Evolutionary conservation across 305 asterid genomes (phyloP), one percentile per base, ranked within the genome.

Genomic region (Euphrasia arctica): DNA sequence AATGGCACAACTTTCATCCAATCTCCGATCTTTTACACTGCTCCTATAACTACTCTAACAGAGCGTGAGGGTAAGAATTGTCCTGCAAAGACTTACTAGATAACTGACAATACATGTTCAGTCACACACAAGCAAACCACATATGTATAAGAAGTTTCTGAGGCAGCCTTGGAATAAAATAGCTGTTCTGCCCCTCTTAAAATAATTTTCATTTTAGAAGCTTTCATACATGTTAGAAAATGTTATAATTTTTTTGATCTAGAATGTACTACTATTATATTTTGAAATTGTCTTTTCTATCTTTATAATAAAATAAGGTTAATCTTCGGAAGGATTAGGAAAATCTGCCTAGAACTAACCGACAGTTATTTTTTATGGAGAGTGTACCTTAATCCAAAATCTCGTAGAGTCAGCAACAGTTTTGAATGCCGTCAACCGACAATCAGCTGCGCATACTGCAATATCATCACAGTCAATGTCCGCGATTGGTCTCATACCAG

Each of bases 361-460:
- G 10, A 39, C 11, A 8, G 43, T 7, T 36, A 39, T 1, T 39
- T 39, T 39, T 9, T 9, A 8, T 39, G 12, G 10, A 8, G 45
- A 39, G 45, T 39, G 45, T 83, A 93, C 99, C 97, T 93, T 93
- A 69, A 93, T 82, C 99, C 99, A 93, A 74, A 91, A 86, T 74
- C 99, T 84, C 68, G 59, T 82, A 73, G 90, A 78, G 68, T 83
- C 95, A 55, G 83, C 72, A 55, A 61, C 95, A 71, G 82, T 79
- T 79, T 78, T 72, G 78, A 79, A 93, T 68, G 97, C 95, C 78
- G 82, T 93, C 77, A 90, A 79, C 69, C 97, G 86, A 79, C 98
- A 54, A 83, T 93, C 98, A 71, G 96, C 98, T 42, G 85, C 99
- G 73, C 88, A 88, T n/a, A 93, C 92, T 3, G 97, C 96, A 78